Conservation (phyloP, 495 filamentous ascomycete genomes). For the Neurospora sp. region DNA sequence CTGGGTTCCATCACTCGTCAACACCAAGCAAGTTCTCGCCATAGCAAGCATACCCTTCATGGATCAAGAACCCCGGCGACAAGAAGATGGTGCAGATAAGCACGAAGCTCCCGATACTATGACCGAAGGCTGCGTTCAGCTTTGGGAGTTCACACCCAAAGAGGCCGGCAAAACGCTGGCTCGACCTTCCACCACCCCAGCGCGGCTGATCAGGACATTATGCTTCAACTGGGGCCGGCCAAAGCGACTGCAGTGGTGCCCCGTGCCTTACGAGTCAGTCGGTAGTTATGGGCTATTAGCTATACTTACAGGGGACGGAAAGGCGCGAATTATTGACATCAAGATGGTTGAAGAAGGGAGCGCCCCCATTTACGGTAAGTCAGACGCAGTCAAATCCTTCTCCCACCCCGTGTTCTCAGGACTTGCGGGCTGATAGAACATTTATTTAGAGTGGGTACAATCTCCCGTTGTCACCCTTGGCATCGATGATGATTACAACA, state of each 20-base stretch:
- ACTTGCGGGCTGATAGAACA: neutral
- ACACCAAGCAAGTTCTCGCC: conserved; percentile 30
- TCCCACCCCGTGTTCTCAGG: neutral
- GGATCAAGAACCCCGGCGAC: conserved; percentile 25
- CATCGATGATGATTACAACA: conserved; percentile 28
- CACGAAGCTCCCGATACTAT: conserved; percentile 10
- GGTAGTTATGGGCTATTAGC: conserved; percentile 25
- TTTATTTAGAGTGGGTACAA: conserved; percentile 26
- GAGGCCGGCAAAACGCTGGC: conserved; percentile 8
- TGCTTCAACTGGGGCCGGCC: conserved; percentile 34
- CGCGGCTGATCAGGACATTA: conserved; percentile 19
- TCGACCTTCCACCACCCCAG: conserved; percentile 10
- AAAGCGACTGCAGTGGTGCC: conserved; percentile 36
- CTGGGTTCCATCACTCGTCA: conserved; percentile 30
- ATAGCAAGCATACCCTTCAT: conserved; percentile 33
- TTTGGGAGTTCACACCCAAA: conserved; percentile 29
- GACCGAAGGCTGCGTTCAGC: conserved; percentile 26
- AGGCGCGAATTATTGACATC: conserved; percentile 30
- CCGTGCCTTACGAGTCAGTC: conserved; percentile 21
- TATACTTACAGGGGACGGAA: conserved; percentile 32
- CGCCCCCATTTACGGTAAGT: conserved; percentile 25
- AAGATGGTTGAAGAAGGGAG: conserved; percentile 13
- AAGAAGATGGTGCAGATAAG: conserved; percentile 9
- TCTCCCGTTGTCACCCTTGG: conserved; percentile 30
- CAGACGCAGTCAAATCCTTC: neutral